These are phyloP conservation scores for Flammula alnicola DNA, from an alignment of 1,284 basidiomycete genomes.

Conservation along the genomic window DNA sequence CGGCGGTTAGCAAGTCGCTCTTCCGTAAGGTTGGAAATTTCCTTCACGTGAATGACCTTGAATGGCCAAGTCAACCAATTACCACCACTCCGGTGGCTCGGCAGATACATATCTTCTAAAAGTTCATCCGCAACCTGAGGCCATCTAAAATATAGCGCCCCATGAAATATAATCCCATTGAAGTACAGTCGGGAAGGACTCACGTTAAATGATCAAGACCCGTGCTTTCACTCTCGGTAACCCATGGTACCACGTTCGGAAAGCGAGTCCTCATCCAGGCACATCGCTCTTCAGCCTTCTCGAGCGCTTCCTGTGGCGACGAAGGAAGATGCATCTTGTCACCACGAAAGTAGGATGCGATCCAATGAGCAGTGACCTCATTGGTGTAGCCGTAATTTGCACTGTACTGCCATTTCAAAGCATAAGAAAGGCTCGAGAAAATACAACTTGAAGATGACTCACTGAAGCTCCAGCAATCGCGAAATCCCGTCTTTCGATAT, in stretches of 20 bases:
- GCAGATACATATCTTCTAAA: slow-evolving; percentile 59
- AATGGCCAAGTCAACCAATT: slow-evolving; percentile 66
- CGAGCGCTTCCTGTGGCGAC: slow-evolving; percentile 45
- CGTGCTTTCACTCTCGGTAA: slow-evolving; percentile 49
- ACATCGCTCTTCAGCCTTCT: slow-evolving; percentile 41
- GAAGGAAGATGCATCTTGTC: slow-evolving; percentile 51
- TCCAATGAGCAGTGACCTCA: slow-evolving; percentile 62
- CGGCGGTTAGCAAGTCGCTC: slow-evolving; percentile 41
- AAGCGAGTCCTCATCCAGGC: slow-evolving; percentile 54
- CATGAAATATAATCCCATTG: background rate
- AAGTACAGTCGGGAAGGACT: slow-evolving; percentile 13
- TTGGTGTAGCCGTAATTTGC: slow-evolving; percentile 54
- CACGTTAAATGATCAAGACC: slow-evolving; percentile 48
- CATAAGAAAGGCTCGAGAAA: background rate
- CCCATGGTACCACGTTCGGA: slow-evolving; percentile 46
- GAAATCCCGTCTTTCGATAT: slow-evolving; percentile 53
- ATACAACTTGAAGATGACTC: slow-evolving; percentile 17
- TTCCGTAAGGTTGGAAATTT: slow-evolving; percentile 47
- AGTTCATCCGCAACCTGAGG: slow-evolving; percentile 59
- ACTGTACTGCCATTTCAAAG: slow-evolving; percentile 8
- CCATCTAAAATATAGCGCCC: slow-evolving; percentile 43
- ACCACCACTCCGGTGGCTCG: slow-evolving; percentile 53
- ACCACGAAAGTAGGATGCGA: slow-evolving; percentile 60
- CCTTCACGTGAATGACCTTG: slow-evolving; percentile 48
- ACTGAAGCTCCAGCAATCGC: slow-evolving; percentile 63